These are phyloP conservation scores for Pezicula radicicola DNA, from an alignment of 2,329 filamentous ascomycete genomes.

Conservation along the genomic window DNA sequence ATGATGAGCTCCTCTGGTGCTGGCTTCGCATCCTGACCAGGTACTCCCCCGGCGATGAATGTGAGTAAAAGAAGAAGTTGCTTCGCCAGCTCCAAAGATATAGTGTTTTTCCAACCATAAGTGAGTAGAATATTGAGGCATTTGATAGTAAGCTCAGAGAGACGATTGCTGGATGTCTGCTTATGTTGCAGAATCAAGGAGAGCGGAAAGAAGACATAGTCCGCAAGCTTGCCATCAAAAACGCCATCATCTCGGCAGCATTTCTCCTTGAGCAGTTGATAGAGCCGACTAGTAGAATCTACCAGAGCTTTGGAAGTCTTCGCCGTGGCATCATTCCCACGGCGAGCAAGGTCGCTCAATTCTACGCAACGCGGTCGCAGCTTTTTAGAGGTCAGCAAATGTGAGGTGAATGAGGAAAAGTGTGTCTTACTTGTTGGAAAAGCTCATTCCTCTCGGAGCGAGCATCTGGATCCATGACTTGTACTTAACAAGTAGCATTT, in stretches of 20 bases:
- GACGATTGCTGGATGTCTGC: constrained; percentile 64
- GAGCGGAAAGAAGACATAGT: constrained; percentile 93
- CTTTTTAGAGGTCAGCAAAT: constrained; percentile 33
- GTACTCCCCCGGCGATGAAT: constrained; percentile 73
- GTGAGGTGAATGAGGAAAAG: not conserved
- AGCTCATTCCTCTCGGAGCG: constrained; percentile 28
- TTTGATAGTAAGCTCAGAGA: constrained; percentile 73
- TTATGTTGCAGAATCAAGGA: constrained; percentile 81
- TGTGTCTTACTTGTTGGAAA: constrained; percentile 24
- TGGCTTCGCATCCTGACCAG: constrained; percentile 47
- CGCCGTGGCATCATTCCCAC: constrained; percentile 37
- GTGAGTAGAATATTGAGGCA: constrained; percentile 72
- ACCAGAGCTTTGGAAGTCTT: constrained; percentile 41
- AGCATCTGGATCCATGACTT: constrained; percentile 20
- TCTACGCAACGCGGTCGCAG: constrained; percentile 61
- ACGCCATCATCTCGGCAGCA: constrained; percentile 42
- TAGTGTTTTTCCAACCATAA: constrained; percentile 73
- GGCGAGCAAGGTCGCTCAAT: constrained; percentile 55
- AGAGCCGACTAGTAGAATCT: constrained; percentile 42
- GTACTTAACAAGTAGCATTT: not conserved
- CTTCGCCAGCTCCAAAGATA: constrained; percentile 71
- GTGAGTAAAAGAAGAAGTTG: constrained; percentile 84
- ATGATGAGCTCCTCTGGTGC: constrained; percentile 71
- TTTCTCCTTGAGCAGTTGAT: constrained; percentile 38
- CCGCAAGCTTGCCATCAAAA: constrained; percentile 79